phyloP scores from a whole-genome alignment of 495 filamentous ascomycete genomes.

The Aspergillus bertholletiae region DNA sequence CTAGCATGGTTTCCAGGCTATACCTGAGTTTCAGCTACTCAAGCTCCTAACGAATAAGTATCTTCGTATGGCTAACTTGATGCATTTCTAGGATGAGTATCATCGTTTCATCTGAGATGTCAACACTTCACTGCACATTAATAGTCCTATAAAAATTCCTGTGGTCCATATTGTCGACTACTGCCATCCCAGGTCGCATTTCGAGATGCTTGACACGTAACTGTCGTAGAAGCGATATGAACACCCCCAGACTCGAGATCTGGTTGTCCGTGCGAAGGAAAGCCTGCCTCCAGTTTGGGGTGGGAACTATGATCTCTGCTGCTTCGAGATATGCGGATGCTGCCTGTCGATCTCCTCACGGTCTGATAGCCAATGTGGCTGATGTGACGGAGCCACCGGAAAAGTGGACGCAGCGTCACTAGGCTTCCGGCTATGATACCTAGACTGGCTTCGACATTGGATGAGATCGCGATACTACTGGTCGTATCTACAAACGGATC shows the following conservation, averaged over 20 bases:
- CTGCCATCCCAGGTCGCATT: not conserved
- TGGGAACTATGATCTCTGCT: not conserved
- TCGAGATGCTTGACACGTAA: not conserved
- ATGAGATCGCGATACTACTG: not conserved
- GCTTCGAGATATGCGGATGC: not conserved
- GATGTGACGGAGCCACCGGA: not conserved
- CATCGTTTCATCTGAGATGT: not conserved
- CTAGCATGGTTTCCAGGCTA: too few species aligned
- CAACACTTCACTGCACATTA: not conserved
- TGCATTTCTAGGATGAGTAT: not conserved
- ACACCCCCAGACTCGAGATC: not conserved
- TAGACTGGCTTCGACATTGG: not conserved
- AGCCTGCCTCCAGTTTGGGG: not conserved
- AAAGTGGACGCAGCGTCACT: not conserved
- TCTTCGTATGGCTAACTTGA: not conserved
- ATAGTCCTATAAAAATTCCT: not conserved
- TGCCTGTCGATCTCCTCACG: not conserved
- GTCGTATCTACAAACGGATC: not conserved
- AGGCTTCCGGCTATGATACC: conserved; percentile 1
- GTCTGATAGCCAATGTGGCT: not conserved
- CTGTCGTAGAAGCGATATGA: not conserved
- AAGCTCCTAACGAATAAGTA: too few species aligned
- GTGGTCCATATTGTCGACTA: not conserved
- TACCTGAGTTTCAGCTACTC: too few species aligned
- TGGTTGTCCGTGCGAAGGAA: not conserved